A percentile compares a stretch with the other conserved stretches of the same genome.
phyloP scores from a whole-genome alignment of 2,329 filamentous ascomycete genomes.

The Ceratocystis huliohia region DNA sequence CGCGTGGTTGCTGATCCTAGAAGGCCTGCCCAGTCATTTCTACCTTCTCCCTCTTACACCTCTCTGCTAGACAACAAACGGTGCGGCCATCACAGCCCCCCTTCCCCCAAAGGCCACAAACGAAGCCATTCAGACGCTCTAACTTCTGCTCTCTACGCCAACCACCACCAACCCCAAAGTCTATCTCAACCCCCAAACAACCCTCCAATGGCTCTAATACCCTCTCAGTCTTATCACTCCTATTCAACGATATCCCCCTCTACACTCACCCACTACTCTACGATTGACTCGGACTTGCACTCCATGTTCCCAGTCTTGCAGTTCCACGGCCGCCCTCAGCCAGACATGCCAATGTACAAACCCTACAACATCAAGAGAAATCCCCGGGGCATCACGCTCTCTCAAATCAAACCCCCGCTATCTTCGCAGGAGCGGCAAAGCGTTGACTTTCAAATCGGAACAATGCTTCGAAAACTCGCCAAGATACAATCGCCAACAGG shows the following conservation, averaged over 20 bases:
- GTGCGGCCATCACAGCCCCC: not conserved
- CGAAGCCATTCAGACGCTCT: not conserved
- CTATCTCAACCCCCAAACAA: not conserved
- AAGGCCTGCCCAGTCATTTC: not conserved
- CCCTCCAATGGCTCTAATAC: not conserved
- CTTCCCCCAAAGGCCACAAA: not conserved
- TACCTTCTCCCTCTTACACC: not conserved
- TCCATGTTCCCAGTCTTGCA: slow-evolving; percentile 20
- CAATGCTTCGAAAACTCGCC: slow-evolving; percentile 35
- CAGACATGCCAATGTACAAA: slow-evolving; percentile 23
- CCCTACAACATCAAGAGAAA: slow-evolving; percentile 35
- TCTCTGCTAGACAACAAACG: not conserved
- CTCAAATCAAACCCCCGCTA: slow-evolving; percentile 28
- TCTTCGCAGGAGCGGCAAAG: slow-evolving; percentile 28
- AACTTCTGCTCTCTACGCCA: not conserved
- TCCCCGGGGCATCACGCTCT: slow-evolving; percentile 30
- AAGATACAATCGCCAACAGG: slow-evolving; percentile 34
- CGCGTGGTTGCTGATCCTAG: not conserved
- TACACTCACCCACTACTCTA: not conserved
- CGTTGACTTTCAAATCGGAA: slow-evolving; percentile 38
- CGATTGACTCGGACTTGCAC: slow-evolving; percentile 15
- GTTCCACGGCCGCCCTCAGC: slow-evolving; percentile 15
- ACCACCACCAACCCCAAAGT: not conserved
- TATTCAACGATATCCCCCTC: not conserved
- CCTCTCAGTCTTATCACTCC: not conserved